Conservation (phyloP, 768 basidiomycete genomes). For the Arthromyces matolae region DNA sequence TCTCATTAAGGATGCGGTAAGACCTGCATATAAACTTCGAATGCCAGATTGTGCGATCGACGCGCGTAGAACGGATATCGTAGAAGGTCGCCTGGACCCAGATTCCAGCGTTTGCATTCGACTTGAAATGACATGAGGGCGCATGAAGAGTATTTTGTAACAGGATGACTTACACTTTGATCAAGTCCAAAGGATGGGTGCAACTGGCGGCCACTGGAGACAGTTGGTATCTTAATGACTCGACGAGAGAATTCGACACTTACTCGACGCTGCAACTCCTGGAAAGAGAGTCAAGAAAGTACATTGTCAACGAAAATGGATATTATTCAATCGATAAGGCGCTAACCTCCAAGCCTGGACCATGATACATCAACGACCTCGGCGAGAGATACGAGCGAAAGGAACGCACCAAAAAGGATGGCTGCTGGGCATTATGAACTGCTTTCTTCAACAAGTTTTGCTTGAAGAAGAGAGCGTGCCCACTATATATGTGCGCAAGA, state of each 20-base stretch:
- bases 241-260: constrained; percentile 20
- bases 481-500: constrained; percentile 15
- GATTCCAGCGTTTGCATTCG: constrained; percentile 76
- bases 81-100: constrained; percentile 57
- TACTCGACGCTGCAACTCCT: constrained; percentile 66
- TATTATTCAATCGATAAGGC: neutral
- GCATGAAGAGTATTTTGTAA: neutral
- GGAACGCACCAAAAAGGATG: constrained; percentile 49
- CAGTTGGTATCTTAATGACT: constrained; percentile 2
- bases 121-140: constrained; percentile 30
- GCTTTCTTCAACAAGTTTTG: constrained; percentile 17
- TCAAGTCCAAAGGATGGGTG: constrained; percentile 81
- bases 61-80: constrained; percentile 56
- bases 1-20: constrained; percentile 77
- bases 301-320: neutral
- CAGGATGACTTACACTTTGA: constrained; percentile 64
- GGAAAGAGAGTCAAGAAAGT: neutral
- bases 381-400: constrained; percentile 3
- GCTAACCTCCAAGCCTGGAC: constrained; percentile 60
- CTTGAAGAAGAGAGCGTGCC: constrained; percentile 20
- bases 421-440: constrained; percentile 31
- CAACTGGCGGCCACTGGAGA: constrained; percentile 70
- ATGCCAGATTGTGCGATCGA: constrained; percentile 69
- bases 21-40: constrained; percentile 73
- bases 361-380: constrained; percentile 10